Conservation (phyloP, 176 grass and related monocot species). For the Cenchrus americanus region DNA sequence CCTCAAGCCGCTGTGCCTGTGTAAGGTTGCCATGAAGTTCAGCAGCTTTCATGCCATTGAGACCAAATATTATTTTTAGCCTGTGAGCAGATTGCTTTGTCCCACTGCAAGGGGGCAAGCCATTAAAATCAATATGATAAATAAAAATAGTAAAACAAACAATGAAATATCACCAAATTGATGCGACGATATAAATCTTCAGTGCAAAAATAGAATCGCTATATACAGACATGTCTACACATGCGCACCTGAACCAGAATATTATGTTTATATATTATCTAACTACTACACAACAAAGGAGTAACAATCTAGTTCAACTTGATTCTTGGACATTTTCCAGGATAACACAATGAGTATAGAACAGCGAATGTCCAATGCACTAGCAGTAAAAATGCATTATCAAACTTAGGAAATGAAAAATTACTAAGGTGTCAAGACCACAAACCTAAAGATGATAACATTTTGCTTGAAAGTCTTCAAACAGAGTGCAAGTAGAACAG, state of each 20-base stretch:
- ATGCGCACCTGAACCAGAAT: not conserved
- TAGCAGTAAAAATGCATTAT: not conserved
- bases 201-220: not conserved
- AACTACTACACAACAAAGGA: not conserved
- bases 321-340: not conserved
- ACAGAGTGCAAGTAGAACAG: slow-evolving; percentile 95
- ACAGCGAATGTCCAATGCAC: not conserved
- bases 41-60: slow-evolving; percentile 87
- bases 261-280: not conserved
- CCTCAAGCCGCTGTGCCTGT: slow-evolving; percentile 93
- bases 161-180: not conserved
- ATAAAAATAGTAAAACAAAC: not conserved
- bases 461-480: slow-evolving; percentile 88
- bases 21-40: slow-evolving; percentile 99
- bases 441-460: slow-evolving; percentile 96
- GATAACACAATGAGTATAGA: slow-evolving; percentile 7
- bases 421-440: slow-evolving; percentile 15
- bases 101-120: slow-evolving; percentile 52
- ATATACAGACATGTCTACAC: not conserved
- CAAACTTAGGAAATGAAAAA: slow-evolving; percentile 19
- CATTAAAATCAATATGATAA: slow-evolving; percentile 33
- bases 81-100: slow-evolving; percentile 94
- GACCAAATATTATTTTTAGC: slow-evolving; percentile 96
- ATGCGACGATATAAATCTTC: not conserved
- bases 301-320: not conserved